Percentiles rank a stretch among this genome's conserved stretches.
These are phyloP conservation scores for Taphrina confusa DNA, from an alignment of 1,139 yeast species.

Conservation along the genomic window DNA sequence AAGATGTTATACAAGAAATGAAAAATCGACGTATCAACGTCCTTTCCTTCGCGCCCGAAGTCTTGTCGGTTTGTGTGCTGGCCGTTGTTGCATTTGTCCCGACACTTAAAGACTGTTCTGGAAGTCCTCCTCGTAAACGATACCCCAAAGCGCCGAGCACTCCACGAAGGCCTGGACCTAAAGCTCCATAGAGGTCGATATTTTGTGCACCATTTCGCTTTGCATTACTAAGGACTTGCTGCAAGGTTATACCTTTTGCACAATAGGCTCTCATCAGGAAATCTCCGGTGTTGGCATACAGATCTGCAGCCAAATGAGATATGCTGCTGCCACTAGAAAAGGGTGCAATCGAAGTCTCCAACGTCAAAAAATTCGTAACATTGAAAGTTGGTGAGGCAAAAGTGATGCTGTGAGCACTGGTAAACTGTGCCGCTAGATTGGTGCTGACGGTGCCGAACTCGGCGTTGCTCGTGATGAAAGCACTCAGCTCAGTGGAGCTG, in stretches of 20 bases:
- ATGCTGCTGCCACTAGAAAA: conserved; percentile 30
- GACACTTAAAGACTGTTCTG: background rate
- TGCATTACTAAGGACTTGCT: conserved; percentile 1
- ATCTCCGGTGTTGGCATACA: conserved; percentile 25
- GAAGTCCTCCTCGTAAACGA: conserved; percentile 29
- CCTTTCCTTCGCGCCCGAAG: background rate
- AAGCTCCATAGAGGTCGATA: conserved; percentile 29
- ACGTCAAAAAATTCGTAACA: background rate
- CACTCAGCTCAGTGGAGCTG: background rate
- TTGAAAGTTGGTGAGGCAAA: background rate
- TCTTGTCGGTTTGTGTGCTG: background rate
- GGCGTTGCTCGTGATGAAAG: conserved; percentile 1
- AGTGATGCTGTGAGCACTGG: conserved; percentile 10
- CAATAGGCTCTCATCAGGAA: conserved; percentile 31
- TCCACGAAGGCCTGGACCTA: conserved; percentile 35
- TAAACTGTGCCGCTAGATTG: conserved; percentile 1
- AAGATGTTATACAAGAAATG: no score
- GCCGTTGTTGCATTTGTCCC: background rate
- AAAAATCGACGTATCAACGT: no score
- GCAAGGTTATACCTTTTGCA: conserved; percentile 22
- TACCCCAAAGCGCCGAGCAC: conserved; percentile 32
- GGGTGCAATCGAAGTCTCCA: conserved; percentile 24
- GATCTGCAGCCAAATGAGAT: conserved; percentile 28
- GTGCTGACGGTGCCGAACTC: background rate
- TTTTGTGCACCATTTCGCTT: background rate